Evolutionary conservation across 2,329 filamentous ascomycete genomes (phyloP).

Genomic region (Amesomyces nigricolor): DNA sequence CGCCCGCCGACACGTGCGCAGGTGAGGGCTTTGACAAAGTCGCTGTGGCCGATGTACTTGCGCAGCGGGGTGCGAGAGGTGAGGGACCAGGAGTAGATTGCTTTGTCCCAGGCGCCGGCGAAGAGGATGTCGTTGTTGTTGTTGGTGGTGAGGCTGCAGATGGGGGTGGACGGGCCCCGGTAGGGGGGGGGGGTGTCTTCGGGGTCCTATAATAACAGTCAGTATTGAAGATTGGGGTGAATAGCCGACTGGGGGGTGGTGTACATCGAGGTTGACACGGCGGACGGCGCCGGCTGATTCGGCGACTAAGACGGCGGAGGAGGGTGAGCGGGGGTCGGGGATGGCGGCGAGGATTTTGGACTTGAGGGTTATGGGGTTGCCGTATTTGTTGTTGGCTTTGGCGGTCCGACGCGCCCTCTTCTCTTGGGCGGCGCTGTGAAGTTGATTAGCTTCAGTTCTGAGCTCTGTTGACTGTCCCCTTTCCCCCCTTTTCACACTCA

Average conservation of each 20-base stretch:
- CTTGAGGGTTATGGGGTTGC: conserved; percentile 70
- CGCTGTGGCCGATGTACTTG: conserved; percentile 69
- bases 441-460: conserved; percentile 37
- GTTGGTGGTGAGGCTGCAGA: conserved; percentile 63
- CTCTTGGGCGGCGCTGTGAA: conserved; percentile 43
- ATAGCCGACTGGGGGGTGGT: too few relatives aligned
- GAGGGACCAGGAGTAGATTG: conserved; percentile 78
- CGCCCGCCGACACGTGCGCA: conserved; percentile 55
- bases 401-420: conserved; percentile 57
- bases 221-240: too few relatives aligned
- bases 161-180: conserved; percentile 69
- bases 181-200: conserved; percentile 48
- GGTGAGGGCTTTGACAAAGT: conserved; percentile 84
- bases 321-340: conserved; percentile 57
- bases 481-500: conserved; percentile 39
- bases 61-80: conserved; percentile 48
- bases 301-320: conserved; percentile 65
- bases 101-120: conserved; percentile 92
- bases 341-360: conserved; percentile 80
- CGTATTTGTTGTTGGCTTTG: conserved; percentile 70
- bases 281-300: conserved; percentile 81
- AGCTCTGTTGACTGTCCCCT: conserved; percentile 13
- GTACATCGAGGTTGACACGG: conserved; percentile 58
- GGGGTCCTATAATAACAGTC: too few relatives aligned
- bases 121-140: conserved; percentile 48